Evolutionary conservation across 345 rosid species (phyloP), one percentile per base, ranked within the genome.

Genomic region (Ailanthus altissimus): DNA sequence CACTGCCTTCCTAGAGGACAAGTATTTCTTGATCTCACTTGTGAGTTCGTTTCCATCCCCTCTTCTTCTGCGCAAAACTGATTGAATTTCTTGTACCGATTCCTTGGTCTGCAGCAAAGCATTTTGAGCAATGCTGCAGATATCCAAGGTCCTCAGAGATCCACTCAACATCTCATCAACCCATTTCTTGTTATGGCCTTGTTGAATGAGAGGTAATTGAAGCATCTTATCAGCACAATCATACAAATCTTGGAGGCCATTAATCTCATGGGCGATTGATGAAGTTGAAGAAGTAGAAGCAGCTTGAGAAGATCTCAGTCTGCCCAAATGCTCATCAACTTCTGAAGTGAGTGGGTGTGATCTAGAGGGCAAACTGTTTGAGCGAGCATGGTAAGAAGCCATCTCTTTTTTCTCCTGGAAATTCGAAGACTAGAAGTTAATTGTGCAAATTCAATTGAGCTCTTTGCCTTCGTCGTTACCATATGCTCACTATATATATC

Each of bases 351-450:
- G 50, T 40, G 88, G 87, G 72, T 90, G 90, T 66, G 78, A 80
- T 43, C 80, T 84, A 2, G 86, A 75, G 10, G 88, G 91, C 53
- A 80, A 74, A 76, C 89, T 86, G 74, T 85, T 83, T 5, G 93
- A 88, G 2, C 91, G 81, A 60, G 69, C n/a, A 65, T 90, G 90
- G 81, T 9, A 83, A 58, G 79, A 72, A 5, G 80, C 47, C 8
- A 77, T 76, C 88, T 85, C 82, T 81, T 74, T 66, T 73, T 3
- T 3, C 40, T n/a, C 15, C 15, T 6, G 25, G 8, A 16, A 40
- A 56, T 23, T 10, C 10, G 64, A 53, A 8, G 53, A 5, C 36
- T 6, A 26, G 20, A 38, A 57, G 51, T 36, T 72, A 28, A 70
- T 8, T 32, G 45, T n/a, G 16, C 21, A 10, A 66, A 73, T 20